These are phyloP conservation scores for Acanthamoeba triangularis DNA, from an alignment of 208 protist genomes.

Conservation along the genomic window DNA sequence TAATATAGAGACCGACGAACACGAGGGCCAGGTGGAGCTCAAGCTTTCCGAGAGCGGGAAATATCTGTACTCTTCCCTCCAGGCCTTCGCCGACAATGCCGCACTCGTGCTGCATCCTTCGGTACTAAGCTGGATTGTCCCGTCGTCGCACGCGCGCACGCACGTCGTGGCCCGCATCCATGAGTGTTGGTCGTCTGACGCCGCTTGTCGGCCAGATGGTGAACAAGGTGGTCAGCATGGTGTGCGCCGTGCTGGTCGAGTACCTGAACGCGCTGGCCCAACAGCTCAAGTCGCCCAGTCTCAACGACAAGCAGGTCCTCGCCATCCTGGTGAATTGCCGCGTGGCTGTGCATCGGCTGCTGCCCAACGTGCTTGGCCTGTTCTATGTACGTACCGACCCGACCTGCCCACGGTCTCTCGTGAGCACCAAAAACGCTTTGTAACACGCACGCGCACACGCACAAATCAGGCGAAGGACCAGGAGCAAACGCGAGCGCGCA, in stretches of 20 bases:
- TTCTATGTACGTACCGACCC: background rate
- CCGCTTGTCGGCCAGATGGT: background rate
- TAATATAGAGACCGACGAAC: background rate
- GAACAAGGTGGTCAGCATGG: constrained; percentile 11
- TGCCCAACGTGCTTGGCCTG: background rate
- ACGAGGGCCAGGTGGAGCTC: background rate
- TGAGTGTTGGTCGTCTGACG: too few relatives aligned
- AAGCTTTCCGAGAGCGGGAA: constrained; percentile 23
- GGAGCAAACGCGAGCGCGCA: background rate
- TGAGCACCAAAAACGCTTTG: too few relatives aligned
- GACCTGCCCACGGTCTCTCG: background rate
- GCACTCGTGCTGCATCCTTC: background rate
- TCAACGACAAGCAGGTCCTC: constrained; percentile 12
- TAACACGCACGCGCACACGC: too few relatives aligned
- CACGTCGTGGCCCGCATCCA: too few relatives aligned
- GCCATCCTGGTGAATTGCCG: background rate
- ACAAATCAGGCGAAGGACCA: background rate
- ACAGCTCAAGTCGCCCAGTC: background rate
- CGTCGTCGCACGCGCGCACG: too few relatives aligned
- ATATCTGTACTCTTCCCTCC: background rate
- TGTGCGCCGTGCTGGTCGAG: background rate
- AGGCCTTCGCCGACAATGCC: background rate
- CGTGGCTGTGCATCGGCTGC: background rate
- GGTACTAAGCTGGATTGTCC: too few relatives aligned
- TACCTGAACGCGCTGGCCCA: background rate